phyloP scores from a whole-genome alignment of 2,329 filamentous ascomycete species.

The Alternaria arbusti region DNA sequence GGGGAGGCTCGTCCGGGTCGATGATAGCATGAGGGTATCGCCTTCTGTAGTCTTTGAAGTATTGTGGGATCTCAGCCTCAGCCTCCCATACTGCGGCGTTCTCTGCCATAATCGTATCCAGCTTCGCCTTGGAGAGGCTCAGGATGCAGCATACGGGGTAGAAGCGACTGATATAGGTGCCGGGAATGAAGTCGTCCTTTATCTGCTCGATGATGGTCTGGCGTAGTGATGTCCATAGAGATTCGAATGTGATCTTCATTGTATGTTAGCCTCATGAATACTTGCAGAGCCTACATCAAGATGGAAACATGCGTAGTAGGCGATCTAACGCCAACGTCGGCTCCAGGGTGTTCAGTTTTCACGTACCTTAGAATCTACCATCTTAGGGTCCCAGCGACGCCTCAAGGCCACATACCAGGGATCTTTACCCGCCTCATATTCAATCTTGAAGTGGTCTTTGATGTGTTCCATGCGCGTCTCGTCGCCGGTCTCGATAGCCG shows the following conservation, averaged over 20 bases:
- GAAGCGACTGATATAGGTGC: conserved; percentile 5
- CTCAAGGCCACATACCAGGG: conserved; percentile 20
- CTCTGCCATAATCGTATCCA: conserved; percentile 13
- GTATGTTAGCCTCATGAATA: not conserved
- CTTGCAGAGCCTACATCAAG: not conserved
- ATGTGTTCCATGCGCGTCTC: not conserved
- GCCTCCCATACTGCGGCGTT: conserved; percentile 10
- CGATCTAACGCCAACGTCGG: not conserved
- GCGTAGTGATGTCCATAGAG: conserved; percentile 24
- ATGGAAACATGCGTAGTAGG: not conserved
- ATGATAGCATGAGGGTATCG: conserved; percentile 11
- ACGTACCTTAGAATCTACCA: conserved; percentile 2
- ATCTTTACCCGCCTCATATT: conserved; percentile 5
- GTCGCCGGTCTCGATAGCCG: not conserved
- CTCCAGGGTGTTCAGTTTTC: not conserved
- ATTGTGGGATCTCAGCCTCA: conserved; percentile 11
- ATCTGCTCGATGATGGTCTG: conserved; percentile 28
- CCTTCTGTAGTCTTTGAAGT: conserved; percentile 12
- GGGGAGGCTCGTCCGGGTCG: conserved; percentile 25
- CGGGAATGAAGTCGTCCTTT: conserved; percentile 2
- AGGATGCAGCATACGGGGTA: conserved; percentile 20
- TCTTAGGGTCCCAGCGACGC: not conserved
- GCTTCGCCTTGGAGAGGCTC: not conserved
- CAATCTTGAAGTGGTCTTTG: conserved; percentile 3
- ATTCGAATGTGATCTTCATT: conserved; percentile 18